Evolutionary conservation across 805 yeast species (phyloP), one percentile per base, ranked within the genome.

Genomic region (Saccharomycopsis capsularis): DNA sequence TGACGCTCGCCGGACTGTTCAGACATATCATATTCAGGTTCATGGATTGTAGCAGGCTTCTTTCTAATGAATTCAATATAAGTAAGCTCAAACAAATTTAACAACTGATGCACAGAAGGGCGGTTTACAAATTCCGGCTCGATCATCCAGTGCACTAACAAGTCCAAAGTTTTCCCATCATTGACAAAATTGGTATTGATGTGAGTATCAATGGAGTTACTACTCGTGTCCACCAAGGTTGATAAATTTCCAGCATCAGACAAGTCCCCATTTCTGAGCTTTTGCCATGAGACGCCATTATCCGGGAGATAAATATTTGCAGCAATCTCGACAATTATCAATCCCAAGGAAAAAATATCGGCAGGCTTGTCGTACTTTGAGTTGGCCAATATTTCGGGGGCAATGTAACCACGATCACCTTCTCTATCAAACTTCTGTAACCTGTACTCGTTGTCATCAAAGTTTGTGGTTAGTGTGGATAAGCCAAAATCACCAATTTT

Each of bases 401-500:
- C 98, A 66, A 93, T 93, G 65, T 93, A 93, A 63, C 91, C 96
- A 46, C 98, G 73, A 65, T 93, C 99, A 24, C 99, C 99, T 67
- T 93, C 99, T 56, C 95, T 77, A 65, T 93, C 99, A 21, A 42
- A 7, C 25, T 42, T 42, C 3, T 15, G 4, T 11, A 38, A 22
- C 7, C 13, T 29, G 38, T 9, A 34, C 15, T 36, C 22, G 4
- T 34, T 21, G 25, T 24, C 35, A 22, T 21, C 29, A 21, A 11
- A 22, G 23, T 32, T 25, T 37, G n/a, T 23, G n/a, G 23, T 18
- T 6, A 22, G 37, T 2, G 95, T 78, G 4, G 97, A 95, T 73
- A 93, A 79, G 6, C 99, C 99, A 69, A 93, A 93, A 66, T 93
- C 99, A 18, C 96, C 99, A 60, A 93, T 84, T 68, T 91, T 93